These are phyloP conservation scores for Artemisia tridentata DNA, from an alignment of 129 eudicot species.

Conservation along the genomic window DNA sequence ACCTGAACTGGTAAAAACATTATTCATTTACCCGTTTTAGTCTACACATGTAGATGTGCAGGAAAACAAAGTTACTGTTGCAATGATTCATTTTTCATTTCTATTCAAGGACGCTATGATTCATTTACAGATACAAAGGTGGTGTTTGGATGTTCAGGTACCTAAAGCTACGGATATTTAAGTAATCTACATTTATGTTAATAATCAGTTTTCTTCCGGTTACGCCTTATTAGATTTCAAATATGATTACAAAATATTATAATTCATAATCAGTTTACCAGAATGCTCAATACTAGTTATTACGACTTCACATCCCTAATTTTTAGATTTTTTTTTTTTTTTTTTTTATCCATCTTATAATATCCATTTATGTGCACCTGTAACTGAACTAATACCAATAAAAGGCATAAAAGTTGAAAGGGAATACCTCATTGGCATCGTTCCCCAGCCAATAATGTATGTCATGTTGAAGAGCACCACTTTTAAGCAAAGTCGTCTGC, in stretches of 20 bases:
- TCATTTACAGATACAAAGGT: neutral
- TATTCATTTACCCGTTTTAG: neutral
- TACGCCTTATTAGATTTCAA: neutral
- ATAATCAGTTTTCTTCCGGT: too few species aligned
- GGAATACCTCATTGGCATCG: conserved; percentile 56
- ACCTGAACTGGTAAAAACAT: too few species aligned
- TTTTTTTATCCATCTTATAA: neutral
- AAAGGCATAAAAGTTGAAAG: conserved; percentile 10
- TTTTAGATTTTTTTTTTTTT: conserved; percentile 9
- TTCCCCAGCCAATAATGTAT: conserved; percentile 84
- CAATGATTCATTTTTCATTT: neutral
- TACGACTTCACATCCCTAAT: neutral
- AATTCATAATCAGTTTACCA: neutral
- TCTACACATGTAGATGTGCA: conserved; percentile 8
- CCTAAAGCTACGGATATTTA: too few species aligned
- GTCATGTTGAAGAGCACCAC: conserved; percentile 53
- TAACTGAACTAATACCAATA: conserved; percentile 9
- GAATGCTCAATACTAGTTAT: neutral
- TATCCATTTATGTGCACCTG: neutral
- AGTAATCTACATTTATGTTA: too few species aligned
- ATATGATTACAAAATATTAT: neutral
- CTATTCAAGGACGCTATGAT: neutral
- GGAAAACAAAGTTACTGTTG: neutral
- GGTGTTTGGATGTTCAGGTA: neutral
- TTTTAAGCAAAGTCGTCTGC: conserved; percentile 60